A percentile compares a stretch with the other conserved stretches of the same genome.
These are phyloP conservation scores for Saitozyma podzolica DNA, from an alignment of 768 basidiomycete genomes.

Conservation along the genomic window DNA sequence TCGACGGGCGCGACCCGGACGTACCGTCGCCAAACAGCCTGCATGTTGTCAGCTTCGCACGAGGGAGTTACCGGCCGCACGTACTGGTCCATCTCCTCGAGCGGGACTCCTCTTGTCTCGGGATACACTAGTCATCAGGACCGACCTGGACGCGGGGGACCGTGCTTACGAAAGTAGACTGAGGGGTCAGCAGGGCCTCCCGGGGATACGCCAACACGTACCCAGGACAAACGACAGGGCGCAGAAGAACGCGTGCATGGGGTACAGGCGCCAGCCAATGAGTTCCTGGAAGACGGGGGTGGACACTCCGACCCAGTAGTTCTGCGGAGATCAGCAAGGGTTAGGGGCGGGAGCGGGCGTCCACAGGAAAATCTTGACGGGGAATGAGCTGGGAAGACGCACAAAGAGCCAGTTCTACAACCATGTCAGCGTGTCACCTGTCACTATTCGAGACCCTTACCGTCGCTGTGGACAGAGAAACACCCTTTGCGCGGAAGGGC, in stretches of 20 bases:
- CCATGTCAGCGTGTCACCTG: conserved; percentile 8
- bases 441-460: conserved; percentile 30
- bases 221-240: conserved; percentile 74
- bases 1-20: not conserved
- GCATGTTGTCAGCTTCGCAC: not conserved
- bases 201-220: too few relatives aligned
- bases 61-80: not conserved
- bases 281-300: conserved; percentile 84
- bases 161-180: conserved; percentile 35
- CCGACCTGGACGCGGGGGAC: not conserved
- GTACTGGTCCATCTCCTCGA: conserved; percentile 48
- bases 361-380: conserved; percentile 7
- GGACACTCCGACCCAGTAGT: conserved; percentile 82
- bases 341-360: conserved; percentile 60
- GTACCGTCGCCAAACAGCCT: conserved; percentile 47
- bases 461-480: conserved; percentile 88
- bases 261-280: conserved; percentile 88
- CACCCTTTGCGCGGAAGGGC: conserved; percentile 88
- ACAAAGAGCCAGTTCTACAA: conserved; percentile 58
- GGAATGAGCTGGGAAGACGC: conserved; percentile 1
- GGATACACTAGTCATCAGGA: conserved; percentile 37
- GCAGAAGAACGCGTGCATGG: conserved; percentile 94
- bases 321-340: conserved; percentile 50
- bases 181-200: not conserved
- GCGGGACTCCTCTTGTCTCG: conserved; percentile 47